A percentile compares a stretch with the other conserved stretches of the same genome.
Evolutionary conservation across 2,329 filamentous ascomycete species (phyloP).

Genomic region (Daldinia eschscholtzii): DNA sequence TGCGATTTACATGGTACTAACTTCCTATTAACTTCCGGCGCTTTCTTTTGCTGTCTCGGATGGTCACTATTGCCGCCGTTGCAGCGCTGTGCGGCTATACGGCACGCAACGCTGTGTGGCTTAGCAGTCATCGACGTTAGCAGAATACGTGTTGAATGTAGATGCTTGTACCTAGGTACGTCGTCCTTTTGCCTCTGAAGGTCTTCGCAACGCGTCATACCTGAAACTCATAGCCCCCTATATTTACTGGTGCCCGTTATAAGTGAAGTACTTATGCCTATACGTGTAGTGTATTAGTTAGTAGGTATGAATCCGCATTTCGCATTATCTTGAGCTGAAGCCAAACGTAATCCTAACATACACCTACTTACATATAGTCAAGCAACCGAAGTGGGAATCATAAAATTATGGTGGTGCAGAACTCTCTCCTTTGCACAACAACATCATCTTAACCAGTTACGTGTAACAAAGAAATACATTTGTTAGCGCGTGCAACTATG

Average conservation of each 20-base stretch:
- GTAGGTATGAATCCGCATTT: not conserved
- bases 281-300: too few species aligned
- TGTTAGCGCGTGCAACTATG: not conserved
- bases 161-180: conserved; percentile 3
- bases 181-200: not conserved
- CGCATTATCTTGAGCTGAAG: not conserved
- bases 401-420: conserved; percentile 12
- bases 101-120: conserved; percentile 40
- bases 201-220: conserved; percentile 37
- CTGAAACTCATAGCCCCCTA: conserved; percentile 31
- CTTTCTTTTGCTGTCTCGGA: conserved; percentile 39
- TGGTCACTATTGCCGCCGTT: conserved; percentile 13
- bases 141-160: not conserved
- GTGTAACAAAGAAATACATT: not conserved
- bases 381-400: not conserved
- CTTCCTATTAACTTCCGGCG: conserved; percentile 39
- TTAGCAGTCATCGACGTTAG: conserved; percentile 22
- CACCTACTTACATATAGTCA: not conserved
- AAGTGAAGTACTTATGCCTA: not conserved
- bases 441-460: conserved; percentile 14
- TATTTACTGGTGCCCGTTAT: conserved; percentile 6
- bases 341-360: not conserved
- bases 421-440: conserved; percentile 18
- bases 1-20: conserved; percentile 26
- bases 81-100: conserved; percentile 31